Base-by-base conservation (phyloP, 23 red algal species). In the Gracilaria gracilis region DNA sequence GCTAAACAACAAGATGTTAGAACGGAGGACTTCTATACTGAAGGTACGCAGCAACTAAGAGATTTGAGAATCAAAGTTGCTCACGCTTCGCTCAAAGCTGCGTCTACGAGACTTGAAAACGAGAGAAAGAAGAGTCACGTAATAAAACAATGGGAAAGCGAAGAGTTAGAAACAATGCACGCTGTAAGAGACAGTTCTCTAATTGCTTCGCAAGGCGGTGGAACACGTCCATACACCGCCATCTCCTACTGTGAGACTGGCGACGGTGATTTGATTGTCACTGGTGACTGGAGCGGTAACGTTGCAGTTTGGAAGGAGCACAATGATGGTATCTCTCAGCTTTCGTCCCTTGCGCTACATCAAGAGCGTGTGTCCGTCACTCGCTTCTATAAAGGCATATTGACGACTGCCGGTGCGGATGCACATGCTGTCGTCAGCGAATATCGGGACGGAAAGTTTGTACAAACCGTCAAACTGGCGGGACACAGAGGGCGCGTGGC, bases 11-110 rank as follows among this genome's bases (percentile, higher is more conserved):
- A 79, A 79, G 74, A 79, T 29, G 74, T 48, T 29, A 35, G 16
- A 51, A 51, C 53, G 39, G 92, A 87, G n/a, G 86, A 95, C 0
- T 95, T 86, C 71, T 95, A 86, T 65, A 87, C 76, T 17, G 92
- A 95, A 54, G 92, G 92, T 12, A 49, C 69, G 27, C 55, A 27
- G 33, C 32, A 74, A 0, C 27, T 95, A 31, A 33, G 55, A 25
- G 55, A 50, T 35, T 57, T 91, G 31, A 49, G 87, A 20, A 23
- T 50, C 31, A 21, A 46, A 24, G 15, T 91, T 5, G 87, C 76
- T 29, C 72, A 47, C 17, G 37, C 73, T 12, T 91, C 87, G 37
- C 61, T 91, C 17, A 37, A 36, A 15, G 49, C 67, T 0, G 73
- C 87, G 5, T 27, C 37, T 17, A 53, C 16, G 12, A 49, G 87